Evolutionary conservation across 1,139 yeast species (phyloP).

Genomic region (Debaryomyces udenii): DNA sequence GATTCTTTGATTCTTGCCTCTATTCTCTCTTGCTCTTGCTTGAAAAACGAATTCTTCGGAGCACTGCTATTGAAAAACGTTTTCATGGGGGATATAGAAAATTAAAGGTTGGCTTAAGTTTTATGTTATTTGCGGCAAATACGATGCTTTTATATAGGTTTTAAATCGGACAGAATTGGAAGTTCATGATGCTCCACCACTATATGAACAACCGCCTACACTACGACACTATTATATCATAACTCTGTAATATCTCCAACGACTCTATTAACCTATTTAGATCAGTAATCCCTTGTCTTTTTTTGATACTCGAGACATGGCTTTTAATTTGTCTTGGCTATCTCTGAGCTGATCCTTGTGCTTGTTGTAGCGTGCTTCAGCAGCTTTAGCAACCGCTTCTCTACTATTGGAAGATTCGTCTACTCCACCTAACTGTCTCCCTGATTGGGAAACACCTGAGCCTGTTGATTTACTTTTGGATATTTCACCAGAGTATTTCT

Average conservation of each 20-base stretch:
- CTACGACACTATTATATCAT: too few species aligned
- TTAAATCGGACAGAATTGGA: too few species aligned
- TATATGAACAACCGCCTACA: too few species aligned
- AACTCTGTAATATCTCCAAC: background rate
- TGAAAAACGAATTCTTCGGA: conserved; percentile 28
- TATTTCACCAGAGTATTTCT: background rate
- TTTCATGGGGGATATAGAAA: background rate
- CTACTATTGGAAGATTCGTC: conserved; percentile 14
- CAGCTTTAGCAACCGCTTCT: conserved; percentile 42
- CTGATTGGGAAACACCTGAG: conserved; percentile 1
- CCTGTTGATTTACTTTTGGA: background rate
- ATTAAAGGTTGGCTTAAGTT: too few species aligned
- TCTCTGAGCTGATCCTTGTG: conserved; percentile 28
- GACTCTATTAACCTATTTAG: background rate
- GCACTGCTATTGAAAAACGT: conserved; percentile 8
- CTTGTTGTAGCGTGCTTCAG: conserved; percentile 34
- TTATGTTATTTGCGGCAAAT: too few species aligned
- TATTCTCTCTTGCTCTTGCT: conserved; percentile 32
- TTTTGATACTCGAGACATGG: conserved; percentile 33
- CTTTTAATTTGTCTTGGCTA: conserved; percentile 33
- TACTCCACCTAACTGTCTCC: conserved; percentile 11
- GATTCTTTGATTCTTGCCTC: conserved; percentile 30
- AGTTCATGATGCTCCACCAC: too few species aligned
- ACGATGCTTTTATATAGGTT: too few species aligned
- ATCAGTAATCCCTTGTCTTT: conserved; percentile 35